A percentile compares a stretch with the other conserved stretches of the same genome.
Evolutionary conservation across 306 rosid genomes (phyloP).

Genomic region (Ormosia semicastrata): DNA sequence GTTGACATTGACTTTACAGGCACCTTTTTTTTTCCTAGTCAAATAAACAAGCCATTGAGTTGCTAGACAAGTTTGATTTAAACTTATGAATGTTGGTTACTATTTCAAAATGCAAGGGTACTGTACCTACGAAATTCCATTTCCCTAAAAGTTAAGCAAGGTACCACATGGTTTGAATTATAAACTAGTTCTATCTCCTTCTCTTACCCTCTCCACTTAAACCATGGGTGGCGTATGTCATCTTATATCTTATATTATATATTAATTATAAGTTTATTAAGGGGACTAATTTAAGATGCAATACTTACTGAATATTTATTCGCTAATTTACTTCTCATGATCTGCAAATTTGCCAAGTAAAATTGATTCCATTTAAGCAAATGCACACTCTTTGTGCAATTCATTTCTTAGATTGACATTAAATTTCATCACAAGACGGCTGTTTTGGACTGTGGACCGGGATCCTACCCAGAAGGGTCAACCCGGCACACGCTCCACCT

Average conservation of each 20-base stretch:
- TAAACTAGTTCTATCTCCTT: background rate
- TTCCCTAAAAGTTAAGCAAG: background rate
- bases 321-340: no score
- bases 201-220: background rate
- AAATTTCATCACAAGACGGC: background rate
- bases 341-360: no score
- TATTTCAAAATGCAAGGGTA: constrained; percentile 7
- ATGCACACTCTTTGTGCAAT: background rate
- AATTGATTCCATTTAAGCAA: no score
- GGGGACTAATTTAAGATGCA: background rate
- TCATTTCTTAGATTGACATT: background rate
- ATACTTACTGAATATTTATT: background rate
- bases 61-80: background rate
- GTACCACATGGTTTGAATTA: background rate
- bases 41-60: background rate
- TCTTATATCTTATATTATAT: background rate
- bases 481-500: no score
- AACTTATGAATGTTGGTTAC: background rate
- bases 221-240: background rate
- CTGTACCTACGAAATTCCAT: background rate
- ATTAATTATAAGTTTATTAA: background rate
- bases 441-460: no score
- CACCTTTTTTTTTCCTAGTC: background rate
- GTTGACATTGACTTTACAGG: constrained; percentile 9
- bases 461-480: no score